A percentile compares a stretch with the other conserved stretches of the same genome.
Evolutionary conservation across 495 filamentous ascomycete species (phyloP).

Genomic region (Penicillium desertorum): DNA sequence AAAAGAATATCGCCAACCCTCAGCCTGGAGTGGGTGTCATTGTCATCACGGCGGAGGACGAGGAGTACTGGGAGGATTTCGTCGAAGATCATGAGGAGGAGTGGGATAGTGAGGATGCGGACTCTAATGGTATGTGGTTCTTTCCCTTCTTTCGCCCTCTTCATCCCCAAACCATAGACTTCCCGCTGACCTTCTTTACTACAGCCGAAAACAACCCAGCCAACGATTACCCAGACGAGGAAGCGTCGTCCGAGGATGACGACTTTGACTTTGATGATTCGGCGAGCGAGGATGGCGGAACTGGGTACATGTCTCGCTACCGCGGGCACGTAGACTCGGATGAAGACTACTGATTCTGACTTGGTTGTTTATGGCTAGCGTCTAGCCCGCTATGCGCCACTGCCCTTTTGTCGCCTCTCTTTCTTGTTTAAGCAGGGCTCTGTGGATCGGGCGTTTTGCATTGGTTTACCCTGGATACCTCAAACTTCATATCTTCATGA

Average conservation of each 20-base stretch:
- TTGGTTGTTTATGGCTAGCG: neutral
- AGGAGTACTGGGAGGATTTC: constrained; percentile 58
- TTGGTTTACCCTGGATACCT: neutral
- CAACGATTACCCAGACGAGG: constrained; percentile 69
- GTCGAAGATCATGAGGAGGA: constrained; percentile 55
- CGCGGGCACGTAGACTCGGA: constrained; percentile 36
- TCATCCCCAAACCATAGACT: neutral
- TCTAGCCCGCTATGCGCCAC: neutral
- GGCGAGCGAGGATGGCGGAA: constrained; percentile 44
- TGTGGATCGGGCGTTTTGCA: neutral
- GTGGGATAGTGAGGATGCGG: constrained; percentile 61
- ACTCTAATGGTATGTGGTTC: constrained; percentile 54
- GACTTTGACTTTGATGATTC: constrained; percentile 52
- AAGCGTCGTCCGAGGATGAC: constrained; percentile 56
- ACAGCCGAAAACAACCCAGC: constrained; percentile 66
- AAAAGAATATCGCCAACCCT: constrained; percentile 32
- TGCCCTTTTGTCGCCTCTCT: neutral
- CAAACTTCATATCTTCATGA: neutral
- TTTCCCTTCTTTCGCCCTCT: neutral
- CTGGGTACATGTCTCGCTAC: constrained; percentile 24
- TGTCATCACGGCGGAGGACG: constrained; percentile 58
- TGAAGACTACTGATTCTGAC: constrained; percentile 25
- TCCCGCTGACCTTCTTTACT: constrained; percentile 7
- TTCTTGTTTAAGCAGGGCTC: neutral
- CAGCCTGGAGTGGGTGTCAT: constrained; percentile 55